Percentiles rank a stretch among this genome's conserved stretches.
These are phyloP conservation scores for Aaosphaeria arxii DNA, from an alignment of 2,329 filamentous ascomycete species.

Conservation along the genomic window DNA sequence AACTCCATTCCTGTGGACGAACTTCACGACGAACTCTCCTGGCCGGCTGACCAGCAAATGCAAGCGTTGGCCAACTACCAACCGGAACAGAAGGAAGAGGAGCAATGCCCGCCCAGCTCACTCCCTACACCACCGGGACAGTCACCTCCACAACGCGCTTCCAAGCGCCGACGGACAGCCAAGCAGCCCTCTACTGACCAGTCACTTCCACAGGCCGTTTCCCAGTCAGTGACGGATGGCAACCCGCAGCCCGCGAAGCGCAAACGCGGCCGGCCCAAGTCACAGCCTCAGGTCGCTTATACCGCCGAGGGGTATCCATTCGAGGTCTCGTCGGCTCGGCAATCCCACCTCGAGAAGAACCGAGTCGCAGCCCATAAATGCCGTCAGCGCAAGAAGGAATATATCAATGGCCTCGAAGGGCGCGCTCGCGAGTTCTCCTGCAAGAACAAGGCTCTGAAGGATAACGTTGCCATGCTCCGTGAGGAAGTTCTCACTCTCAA, in stretches of 20 bases:
- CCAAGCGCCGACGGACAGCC: slow-evolving; percentile 28
- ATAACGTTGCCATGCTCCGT: slow-evolving; percentile 30
- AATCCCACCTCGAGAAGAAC: slow-evolving; percentile 61
- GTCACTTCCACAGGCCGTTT: not conserved
- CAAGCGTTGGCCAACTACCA: slow-evolving; percentile 4
- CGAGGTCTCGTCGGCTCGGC: slow-evolving; percentile 32
- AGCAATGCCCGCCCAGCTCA: not conserved
- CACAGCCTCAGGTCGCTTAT: slow-evolving; percentile 28
- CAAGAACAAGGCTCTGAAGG: slow-evolving; percentile 34
- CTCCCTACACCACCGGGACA: not conserved
- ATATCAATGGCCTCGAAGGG: slow-evolving; percentile 50
- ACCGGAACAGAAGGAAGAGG: not conserved
- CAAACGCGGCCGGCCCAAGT: slow-evolving; percentile 35
- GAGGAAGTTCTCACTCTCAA: slow-evolving; percentile 37
- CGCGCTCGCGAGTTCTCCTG: slow-evolving; percentile 38
- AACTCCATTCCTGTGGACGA: slow-evolving; percentile 27
- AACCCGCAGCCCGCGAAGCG: slow-evolving; percentile 30
- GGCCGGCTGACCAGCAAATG: slow-evolving; percentile 13
- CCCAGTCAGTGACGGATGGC: not conserved
- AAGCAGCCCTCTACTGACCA: slow-evolving; percentile 2
- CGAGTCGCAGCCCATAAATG: slow-evolving; percentile 72
- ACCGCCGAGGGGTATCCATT: slow-evolving; percentile 32
- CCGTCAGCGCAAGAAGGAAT: slow-evolving; percentile 65
- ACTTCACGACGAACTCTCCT: slow-evolving; percentile 25
- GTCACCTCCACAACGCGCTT: not conserved